These are phyloP conservation scores for Balansia obtecta DNA, from an alignment of 2,329 filamentous ascomycete species.

Conservation along the genomic window DNA sequence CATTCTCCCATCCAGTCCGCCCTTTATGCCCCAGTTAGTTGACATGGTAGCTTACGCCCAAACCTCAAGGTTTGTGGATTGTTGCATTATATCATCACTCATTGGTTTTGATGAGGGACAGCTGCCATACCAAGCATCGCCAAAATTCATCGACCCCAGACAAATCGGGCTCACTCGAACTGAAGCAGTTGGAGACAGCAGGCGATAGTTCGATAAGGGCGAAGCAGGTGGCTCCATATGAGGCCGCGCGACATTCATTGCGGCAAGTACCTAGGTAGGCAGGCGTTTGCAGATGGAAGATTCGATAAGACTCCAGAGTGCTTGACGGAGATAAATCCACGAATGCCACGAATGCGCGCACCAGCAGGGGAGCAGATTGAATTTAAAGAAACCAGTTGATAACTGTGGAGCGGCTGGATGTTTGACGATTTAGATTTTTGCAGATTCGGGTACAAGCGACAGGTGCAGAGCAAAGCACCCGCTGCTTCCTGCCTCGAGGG, in stretches of 20 bases:
- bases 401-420: not conserved
- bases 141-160: constrained; percentile 55
- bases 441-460: not conserved
- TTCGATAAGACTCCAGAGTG: not conserved
- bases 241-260: constrained; percentile 14
- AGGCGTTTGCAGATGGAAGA: not conserved
- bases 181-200: constrained; percentile 52
- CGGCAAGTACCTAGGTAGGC: not conserved
- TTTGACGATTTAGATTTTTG: not conserved
- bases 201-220: constrained; percentile 49
- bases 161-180: constrained; percentile 56
- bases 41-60: not conserved
- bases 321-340: not conserved
- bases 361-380: not conserved
- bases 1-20: constrained; percentile 49
- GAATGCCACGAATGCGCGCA: not conserved
- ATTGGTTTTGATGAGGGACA: not conserved
- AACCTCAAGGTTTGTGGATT: not conserved
- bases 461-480: not conserved
- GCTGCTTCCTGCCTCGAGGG: not conserved
- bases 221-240: constrained; percentile 40
- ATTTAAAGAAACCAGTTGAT: not conserved
- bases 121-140: constrained; percentile 33
- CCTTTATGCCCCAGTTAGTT: constrained; percentile 21
- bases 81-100: not conserved